Conservation (phyloP, 2,329 filamentous ascomycete species). For the Scortechinia acanthostroma region DNA sequence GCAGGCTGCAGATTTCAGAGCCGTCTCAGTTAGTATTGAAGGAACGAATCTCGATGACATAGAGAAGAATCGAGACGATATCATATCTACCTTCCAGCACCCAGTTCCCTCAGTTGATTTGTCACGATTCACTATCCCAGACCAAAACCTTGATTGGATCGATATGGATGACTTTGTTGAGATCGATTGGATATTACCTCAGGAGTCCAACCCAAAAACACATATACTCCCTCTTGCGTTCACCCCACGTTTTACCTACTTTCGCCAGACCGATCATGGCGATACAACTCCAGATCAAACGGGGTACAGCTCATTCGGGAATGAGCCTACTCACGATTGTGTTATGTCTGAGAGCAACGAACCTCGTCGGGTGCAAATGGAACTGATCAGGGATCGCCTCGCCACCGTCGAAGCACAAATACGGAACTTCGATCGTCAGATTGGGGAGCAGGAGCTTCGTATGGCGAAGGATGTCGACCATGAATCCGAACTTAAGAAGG, state of each 20-base stretch:
- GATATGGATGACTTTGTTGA: slow-evolving; percentile 78
- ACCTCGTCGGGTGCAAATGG: slow-evolving; percentile 62
- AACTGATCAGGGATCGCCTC: slow-evolving; percentile 59
- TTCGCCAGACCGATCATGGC: slow-evolving; percentile 65
- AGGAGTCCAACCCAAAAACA: slow-evolving; percentile 63
- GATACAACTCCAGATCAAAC: slow-evolving; percentile 46
- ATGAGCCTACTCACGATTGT: slow-evolving; percentile 67
- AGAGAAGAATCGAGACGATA: slow-evolving; percentile 24
- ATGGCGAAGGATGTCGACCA: slow-evolving; percentile 21
- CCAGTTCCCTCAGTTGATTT: slow-evolving; percentile 35
- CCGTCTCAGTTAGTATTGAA: slow-evolving; percentile 62
- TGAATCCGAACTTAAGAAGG: slow-evolving; percentile 24
- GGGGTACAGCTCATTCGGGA: slow-evolving; percentile 60
- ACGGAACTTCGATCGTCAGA: slow-evolving; percentile 45
- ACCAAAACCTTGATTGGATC: slow-evolving; percentile 69
- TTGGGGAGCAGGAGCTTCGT: slow-evolving; percentile 54
- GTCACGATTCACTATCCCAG: slow-evolving; percentile 66
- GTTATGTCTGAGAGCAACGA: slow-evolving; percentile 66
- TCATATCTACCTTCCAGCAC: not conserved
- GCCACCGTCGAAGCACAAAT: slow-evolving; percentile 57
- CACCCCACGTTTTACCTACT: slow-evolving; percentile 69
- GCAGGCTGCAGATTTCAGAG: slow-evolving; percentile 64
- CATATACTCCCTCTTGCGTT: slow-evolving; percentile 67
- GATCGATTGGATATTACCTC: slow-evolving; percentile 68
- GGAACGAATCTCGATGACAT: slow-evolving; percentile 56